These are phyloP conservation scores for Podospora tetraspora DNA, from an alignment of 495 filamentous ascomycete species.

Conservation along the genomic window DNA sequence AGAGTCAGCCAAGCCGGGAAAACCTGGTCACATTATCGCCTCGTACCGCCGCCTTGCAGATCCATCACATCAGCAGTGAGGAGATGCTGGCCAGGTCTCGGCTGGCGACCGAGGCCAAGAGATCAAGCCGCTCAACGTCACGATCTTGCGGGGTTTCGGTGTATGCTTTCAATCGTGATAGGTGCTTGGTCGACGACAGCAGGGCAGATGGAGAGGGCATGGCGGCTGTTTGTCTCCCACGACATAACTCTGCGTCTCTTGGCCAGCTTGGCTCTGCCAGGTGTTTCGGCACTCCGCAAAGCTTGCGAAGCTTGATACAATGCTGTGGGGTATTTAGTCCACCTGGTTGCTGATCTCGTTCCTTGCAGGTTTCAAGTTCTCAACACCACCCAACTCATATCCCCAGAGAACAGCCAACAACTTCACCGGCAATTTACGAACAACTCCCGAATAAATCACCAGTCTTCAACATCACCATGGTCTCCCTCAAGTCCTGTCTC, in stretches of 20 bases:
- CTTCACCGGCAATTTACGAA: background rate
- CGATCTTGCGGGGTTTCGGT: background rate
- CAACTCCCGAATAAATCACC: background rate
- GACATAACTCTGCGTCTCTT: background rate
- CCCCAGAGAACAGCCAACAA: background rate
- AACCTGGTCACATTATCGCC: conserved; percentile 6
- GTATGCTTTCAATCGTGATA: background rate
- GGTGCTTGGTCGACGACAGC: background rate
- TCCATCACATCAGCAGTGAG: background rate
- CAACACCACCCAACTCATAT: background rate
- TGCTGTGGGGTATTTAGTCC: background rate
- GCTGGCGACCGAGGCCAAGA: background rate
- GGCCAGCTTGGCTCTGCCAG: background rate
- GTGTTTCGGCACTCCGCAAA: background rate
- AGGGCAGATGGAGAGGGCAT: conserved; percentile 3
- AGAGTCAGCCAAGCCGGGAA: conserved; percentile 12
- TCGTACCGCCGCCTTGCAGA: conserved; percentile 1
- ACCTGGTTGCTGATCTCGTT: background rate
- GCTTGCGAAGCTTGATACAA: background rate
- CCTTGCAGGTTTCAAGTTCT: background rate
- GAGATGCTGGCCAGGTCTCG: background rate
- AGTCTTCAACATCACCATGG: background rate
- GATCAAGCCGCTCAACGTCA: background rate
- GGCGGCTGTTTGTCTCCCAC: conserved; percentile 2
- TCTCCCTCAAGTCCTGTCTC: conserved; percentile 5